Conservation (phyloP, 768 basidiomycete species). For the Pleurotus salmoneostramineus region DNA sequence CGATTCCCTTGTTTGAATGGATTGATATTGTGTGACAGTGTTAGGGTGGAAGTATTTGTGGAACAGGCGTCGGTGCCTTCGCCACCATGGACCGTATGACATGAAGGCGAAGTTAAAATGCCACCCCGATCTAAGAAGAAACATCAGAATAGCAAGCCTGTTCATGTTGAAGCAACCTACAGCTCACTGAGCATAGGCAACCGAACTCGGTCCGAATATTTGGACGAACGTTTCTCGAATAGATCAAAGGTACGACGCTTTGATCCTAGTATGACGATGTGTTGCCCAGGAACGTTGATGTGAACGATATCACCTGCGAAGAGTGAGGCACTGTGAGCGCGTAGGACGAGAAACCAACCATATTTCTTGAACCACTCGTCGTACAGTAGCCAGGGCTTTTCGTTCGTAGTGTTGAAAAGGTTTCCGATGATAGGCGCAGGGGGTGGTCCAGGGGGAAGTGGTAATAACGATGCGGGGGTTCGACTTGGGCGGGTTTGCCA, state of each 20-base stretch:
- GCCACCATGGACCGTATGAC: slow-evolving; percentile 2
- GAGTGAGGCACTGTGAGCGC: not conserved
- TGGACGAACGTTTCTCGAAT: slow-evolving; percentile 15
- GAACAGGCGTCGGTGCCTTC: slow-evolving; percentile 6
- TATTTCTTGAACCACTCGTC: slow-evolving; percentile 16
- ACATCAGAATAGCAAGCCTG: not conserved
- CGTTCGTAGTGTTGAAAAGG: slow-evolving; percentile 11
- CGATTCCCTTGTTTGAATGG: not conserved
- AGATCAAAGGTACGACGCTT: slow-evolving; percentile 12
- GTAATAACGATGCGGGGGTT: not conserved
- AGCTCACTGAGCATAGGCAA: not conserved
- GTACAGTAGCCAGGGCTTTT: slow-evolving; percentile 18
- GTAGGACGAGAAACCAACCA: slow-evolving; percentile 4
- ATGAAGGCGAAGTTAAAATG: not conserved
- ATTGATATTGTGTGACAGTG: not conserved
- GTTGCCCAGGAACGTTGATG: slow-evolving; percentile 5
- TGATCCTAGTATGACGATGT: slow-evolving; percentile 10
- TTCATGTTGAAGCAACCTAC: not conserved
- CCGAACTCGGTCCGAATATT: slow-evolving; percentile 13
- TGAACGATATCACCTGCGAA: slow-evolving; percentile 6
- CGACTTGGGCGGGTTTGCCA: not conserved
- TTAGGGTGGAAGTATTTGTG: slow-evolving; percentile 6
- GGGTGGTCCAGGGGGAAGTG: not conserved
- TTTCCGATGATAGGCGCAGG: not conserved
- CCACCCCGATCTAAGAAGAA: not conserved